Evolutionary conservation across 345 rosid genomes (phyloP).

Genomic region (Acer saccharum): DNA sequence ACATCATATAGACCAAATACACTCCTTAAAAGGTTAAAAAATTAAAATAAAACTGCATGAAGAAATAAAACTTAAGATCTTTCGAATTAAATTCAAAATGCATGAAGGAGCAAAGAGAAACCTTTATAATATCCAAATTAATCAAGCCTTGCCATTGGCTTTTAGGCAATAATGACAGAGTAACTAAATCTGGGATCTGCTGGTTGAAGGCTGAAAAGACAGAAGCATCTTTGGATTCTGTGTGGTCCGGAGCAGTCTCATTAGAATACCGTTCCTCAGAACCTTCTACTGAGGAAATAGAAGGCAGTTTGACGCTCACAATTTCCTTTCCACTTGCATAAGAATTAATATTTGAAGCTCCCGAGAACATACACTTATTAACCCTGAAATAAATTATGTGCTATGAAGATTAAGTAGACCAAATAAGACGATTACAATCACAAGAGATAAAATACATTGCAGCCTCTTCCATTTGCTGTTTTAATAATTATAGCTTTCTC

Average conservation of each 20-base stretch:
- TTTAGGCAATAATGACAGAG: slow-evolving; percentile 86
- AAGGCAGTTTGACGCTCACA: slow-evolving; percentile 73
- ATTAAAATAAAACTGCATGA: neutral
- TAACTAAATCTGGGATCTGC: slow-evolving; percentile 90
- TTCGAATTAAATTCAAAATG: neutral
- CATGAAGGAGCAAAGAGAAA: slow-evolving; percentile 20
- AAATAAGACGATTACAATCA: neutral
- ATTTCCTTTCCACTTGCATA: slow-evolving; percentile 83
- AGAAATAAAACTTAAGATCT: neutral
- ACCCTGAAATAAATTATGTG: slow-evolving; percentile 49
- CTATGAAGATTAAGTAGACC: neutral
- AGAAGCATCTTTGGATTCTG: slow-evolving; percentile 29
- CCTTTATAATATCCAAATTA: slow-evolving; percentile 96
- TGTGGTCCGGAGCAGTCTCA: slow-evolving; percentile 34
- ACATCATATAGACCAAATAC: neutral
- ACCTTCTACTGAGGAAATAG: slow-evolving; percentile 60
- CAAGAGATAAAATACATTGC: neutral
- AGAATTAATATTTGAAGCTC: slow-evolving; percentile 58
- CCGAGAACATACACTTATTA: slow-evolving; percentile 81
- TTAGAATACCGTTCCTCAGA: slow-evolving; percentile 53
- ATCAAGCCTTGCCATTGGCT: slow-evolving; percentile 98
- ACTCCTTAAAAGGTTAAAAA: neutral
- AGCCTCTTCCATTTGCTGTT: neutral
- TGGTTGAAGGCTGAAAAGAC: slow-evolving; percentile 37
- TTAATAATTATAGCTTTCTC: neutral